phyloP scores from a whole-genome alignment of 345 rosid species.

The Jatropha curcas region DNA sequence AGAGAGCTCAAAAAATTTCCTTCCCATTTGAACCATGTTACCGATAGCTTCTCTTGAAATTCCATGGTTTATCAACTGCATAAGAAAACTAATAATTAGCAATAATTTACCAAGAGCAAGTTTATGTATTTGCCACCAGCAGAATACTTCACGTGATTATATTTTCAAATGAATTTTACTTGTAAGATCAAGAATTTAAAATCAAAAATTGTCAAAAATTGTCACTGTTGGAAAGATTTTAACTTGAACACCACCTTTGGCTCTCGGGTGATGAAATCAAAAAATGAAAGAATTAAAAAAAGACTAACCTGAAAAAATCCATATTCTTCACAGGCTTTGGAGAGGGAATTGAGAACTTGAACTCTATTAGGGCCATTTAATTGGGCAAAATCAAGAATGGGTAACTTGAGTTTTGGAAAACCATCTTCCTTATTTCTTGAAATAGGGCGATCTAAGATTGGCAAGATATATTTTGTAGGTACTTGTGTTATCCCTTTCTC shows the following conservation, averaged over 20 bases:
- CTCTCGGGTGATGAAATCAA: too few species aligned
- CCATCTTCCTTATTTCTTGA: background rate
- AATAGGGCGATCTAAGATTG: constrained; percentile 32
- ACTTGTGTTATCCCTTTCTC: constrained; percentile 31
- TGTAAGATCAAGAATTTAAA: too few species aligned
- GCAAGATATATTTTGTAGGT: constrained; percentile 38
- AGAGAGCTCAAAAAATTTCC: constrained; percentile 37
- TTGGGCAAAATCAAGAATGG: constrained; percentile 36
- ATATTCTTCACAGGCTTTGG: constrained; percentile 38
- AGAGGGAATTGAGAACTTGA: constrained; percentile 27
- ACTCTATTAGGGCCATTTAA: constrained; percentile 30
- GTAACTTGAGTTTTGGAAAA: constrained; percentile 18
- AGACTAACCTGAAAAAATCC: constrained; percentile 44
- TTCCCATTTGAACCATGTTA: constrained; percentile 19
- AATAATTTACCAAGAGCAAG: too few species aligned
- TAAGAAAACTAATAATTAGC: background rate
- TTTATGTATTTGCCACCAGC: too few species aligned
- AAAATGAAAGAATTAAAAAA: too few species aligned
- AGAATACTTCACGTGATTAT: too few species aligned
- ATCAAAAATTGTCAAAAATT: too few species aligned
- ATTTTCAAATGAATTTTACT: too few species aligned
- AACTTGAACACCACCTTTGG: too few species aligned
- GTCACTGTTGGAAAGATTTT: too few species aligned
- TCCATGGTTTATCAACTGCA: constrained; percentile 42
- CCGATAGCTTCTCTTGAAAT: constrained; percentile 20